Conservation (phyloP, 2,329 filamentous ascomycete species). For the Trichoderma brevicompactum region DNA sequence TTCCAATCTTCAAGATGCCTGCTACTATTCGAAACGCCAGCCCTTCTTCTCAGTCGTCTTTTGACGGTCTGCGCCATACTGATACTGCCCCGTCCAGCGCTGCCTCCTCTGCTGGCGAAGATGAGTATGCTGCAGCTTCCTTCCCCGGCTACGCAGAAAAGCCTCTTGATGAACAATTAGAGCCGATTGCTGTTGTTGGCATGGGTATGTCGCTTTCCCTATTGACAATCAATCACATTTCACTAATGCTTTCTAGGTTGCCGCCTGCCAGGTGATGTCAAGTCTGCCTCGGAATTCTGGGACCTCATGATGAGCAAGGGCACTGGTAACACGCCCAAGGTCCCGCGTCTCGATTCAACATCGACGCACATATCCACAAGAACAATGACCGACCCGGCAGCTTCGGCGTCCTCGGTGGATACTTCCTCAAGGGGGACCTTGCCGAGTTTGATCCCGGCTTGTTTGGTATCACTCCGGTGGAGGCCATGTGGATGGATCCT, state of each 20-base stretch:
- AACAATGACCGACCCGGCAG: constrained; percentile 38
- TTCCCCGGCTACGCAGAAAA: constrained; percentile 31
- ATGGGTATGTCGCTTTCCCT: constrained; percentile 28
- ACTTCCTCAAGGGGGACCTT: constrained; percentile 38
- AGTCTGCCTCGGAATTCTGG: constrained; percentile 32
- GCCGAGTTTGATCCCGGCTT: constrained; percentile 45
- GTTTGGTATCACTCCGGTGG: constrained; percentile 46
- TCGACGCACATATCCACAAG: constrained; percentile 40
- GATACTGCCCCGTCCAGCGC: constrained; percentile 8
- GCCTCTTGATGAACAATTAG: constrained; percentile 29
- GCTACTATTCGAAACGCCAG: background rate
- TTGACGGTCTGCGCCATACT: constrained; percentile 5
- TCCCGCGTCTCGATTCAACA: constrained; percentile 36
- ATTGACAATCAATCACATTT: background rate
- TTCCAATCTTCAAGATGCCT: constrained; percentile 9
- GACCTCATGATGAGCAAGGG: constrained; percentile 27
- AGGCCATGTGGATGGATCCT: constrained; percentile 49
- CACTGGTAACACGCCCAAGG: constrained; percentile 7
- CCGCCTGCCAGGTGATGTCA: constrained; percentile 32
- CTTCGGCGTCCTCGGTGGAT: constrained; percentile 33
- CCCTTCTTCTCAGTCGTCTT: constrained; percentile 20
- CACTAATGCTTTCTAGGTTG: constrained; percentile 23
- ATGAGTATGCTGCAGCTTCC: constrained; percentile 26
- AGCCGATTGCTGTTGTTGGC: constrained; percentile 32
- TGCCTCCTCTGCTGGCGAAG: constrained; percentile 10